Evolutionary conservation across 306 rosid species (phyloP), one percentile per base, ranked within the genome.

Genomic region (Astragalus membranaceus): DNA sequence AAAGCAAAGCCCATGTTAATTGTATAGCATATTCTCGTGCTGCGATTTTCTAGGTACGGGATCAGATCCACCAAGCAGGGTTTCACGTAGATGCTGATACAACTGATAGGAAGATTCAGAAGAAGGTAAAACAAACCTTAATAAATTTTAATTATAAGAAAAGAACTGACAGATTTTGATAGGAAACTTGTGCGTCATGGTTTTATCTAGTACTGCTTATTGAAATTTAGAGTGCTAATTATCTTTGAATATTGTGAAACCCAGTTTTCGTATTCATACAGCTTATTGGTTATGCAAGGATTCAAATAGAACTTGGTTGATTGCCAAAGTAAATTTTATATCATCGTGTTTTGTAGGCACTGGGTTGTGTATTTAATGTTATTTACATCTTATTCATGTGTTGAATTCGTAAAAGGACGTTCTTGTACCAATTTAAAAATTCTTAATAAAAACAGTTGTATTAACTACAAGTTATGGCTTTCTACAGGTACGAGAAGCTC

Each of bases 401-500:
- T n/a, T n/a, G n/a, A n/a, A n/a, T n/a, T n/a, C n/a, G n/a, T n/a
- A n/a, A n/a, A n/a, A n/a, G n/a, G n/a, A n/a, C n/a, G n/a, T n/a
- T n/a, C n/a, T n/a, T n/a, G n/a, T n/a, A n/a, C n/a, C n/a, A n/a
- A n/a, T n/a, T n/a, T n/a, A n/a, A n/a, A n/a, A n/a, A 29, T 16
- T 29, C 43, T 41, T 51, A 14, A 42, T 11, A 44, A 36, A 73
- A 15, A 68, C 57, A 51, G 53, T 5, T 47, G 32, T 49, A 32
- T 49, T 79, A 67, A 67, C 67, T 51, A 36, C 39, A 67, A 35
- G 5, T 75, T 50, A 46, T 81, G 64, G 33, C 52, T 64, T 70
- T 54, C 42, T 83, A 69, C 86, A 93, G 98, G 88, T 93, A 14
- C 87, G 97, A 39, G 98, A 94, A 84, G 98, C 96, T 23, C 96